Conservation (phyloP, 495 filamentous ascomycete species). For the Penicillium salamii region DNA sequence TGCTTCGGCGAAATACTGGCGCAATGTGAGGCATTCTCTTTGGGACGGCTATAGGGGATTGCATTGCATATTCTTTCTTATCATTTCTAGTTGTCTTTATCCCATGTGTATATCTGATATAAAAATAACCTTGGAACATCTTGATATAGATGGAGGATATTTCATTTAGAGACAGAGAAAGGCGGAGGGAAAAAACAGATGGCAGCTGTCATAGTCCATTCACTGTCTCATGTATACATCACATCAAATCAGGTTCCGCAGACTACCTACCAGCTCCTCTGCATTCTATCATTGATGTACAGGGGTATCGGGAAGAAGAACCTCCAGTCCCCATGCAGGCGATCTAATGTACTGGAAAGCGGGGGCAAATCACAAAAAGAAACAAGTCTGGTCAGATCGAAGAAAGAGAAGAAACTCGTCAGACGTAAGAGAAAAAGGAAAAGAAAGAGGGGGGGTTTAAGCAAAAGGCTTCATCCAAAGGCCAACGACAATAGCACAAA, state of each 20-base stretch:
- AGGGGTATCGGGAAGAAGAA: constrained; percentile 28
- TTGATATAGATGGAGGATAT: neutral
- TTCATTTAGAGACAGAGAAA: neutral
- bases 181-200: neutral
- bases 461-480: constrained; percentile 16
- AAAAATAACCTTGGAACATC: constrained; percentile 3
- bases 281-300: constrained; percentile 35
- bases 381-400: neutral
- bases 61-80: constrained; percentile 6
- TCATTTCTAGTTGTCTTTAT: neutral
- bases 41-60: constrained; percentile 1
- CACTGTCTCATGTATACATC: constrained; percentile 5
- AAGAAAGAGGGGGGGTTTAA: too few relatives aligned
- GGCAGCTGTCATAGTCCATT: neutral
- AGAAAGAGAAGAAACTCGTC: constrained; percentile 23
- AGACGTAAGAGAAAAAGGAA: constrained; percentile 18
- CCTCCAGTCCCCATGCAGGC: constrained; percentile 20
- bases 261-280: constrained; percentile 19
- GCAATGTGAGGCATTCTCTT: constrained; percentile 18
- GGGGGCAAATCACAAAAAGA: constrained; percentile 6
- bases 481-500: constrained; percentile 23
- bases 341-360: constrained; percentile 29
- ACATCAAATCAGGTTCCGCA: constrained; percentile 13
- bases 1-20: constrained; percentile 28
- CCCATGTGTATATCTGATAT: constrained; percentile 7